These are phyloP conservation scores for Populus hybrid DNA, from an alignment of 441 rosid genomes.

Conservation along the genomic window DNA sequence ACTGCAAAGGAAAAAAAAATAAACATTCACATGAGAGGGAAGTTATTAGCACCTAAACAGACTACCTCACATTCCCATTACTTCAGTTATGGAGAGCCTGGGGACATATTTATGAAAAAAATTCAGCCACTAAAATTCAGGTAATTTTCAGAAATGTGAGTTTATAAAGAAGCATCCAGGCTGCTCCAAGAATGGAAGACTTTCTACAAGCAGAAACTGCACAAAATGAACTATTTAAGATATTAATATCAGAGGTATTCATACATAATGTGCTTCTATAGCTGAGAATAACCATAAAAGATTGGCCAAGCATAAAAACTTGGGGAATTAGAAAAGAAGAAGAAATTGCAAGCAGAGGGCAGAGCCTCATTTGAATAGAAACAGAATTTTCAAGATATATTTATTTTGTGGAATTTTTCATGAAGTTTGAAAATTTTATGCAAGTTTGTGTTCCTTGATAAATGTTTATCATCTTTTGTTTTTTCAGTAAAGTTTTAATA, in stretches of 20 bases:
- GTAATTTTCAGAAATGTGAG: background rate
- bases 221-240: background rate
- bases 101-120: background rate
- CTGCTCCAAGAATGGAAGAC: background rate
- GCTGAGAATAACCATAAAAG: background rate
- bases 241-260: background rate
- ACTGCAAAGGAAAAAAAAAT: conserved; percentile 26
- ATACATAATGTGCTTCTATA: background rate
- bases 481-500: background rate
- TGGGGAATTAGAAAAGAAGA: background rate
- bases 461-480: background rate
- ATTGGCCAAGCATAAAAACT: background rate
- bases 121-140: background rate
- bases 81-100: background rate
- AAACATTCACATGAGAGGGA: background rate
- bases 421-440: background rate
- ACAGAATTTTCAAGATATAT: background rate
- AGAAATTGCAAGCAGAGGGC: background rate
- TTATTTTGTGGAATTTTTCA: background rate
- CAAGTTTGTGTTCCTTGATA: background rate
- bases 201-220: background rate
- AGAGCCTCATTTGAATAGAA: background rate
- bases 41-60: background rate
- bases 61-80: background rate
- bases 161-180: background rate